A percentile compares a stretch with the other conserved stretches of the same genome.
Evolutionary conservation across 768 basidiomycete genomes (phyloP).

Genomic region (Albatrellus ellisii): DNA sequence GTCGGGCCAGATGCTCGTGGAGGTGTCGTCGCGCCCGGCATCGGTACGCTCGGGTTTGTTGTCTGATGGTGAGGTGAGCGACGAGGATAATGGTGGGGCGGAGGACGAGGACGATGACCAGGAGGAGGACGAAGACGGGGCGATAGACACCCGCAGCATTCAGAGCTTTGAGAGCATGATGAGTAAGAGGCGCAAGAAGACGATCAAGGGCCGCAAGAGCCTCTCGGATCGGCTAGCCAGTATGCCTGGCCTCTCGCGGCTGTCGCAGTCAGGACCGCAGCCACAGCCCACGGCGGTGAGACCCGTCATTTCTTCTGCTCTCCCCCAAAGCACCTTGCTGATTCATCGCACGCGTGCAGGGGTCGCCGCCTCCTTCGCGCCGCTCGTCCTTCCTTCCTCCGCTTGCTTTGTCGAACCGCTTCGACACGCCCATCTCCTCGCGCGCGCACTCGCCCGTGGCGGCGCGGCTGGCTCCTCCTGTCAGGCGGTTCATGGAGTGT

Average conservation of each 20-base stretch:
- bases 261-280: constrained; percentile 17
- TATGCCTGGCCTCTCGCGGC: constrained; percentile 45
- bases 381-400: constrained; percentile 26
- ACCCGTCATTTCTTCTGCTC: constrained; percentile 14
- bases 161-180: constrained; percentile 84
- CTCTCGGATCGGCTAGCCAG: constrained; percentile 74
- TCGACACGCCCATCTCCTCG: constrained; percentile 27
- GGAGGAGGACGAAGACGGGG: constrained; percentile 23
- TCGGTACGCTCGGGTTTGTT: constrained; percentile 26
- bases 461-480: constrained; percentile 44
- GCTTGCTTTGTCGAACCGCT: constrained; percentile 18
- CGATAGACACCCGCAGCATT: constrained; percentile 59
- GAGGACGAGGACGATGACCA: constrained; percentile 28
- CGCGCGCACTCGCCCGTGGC: constrained; percentile 26
- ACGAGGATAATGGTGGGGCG: constrained; percentile 24
- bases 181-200: constrained; percentile 17
- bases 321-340: background rate
- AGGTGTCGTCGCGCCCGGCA: constrained; percentile 39
- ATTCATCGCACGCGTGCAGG: constrained; percentile 12
- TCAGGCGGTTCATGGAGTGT: constrained; percentile 58
- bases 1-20: constrained; percentile 40
- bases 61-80: constrained; percentile 20
- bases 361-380: constrained; percentile 26
- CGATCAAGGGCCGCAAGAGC: constrained; percentile 40
- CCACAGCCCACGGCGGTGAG: constrained; percentile 2